These are phyloP conservation scores for Thielaviopsis punctulata DNA, from an alignment of 2,329 filamentous ascomycete species.

Conservation along the genomic window DNA sequence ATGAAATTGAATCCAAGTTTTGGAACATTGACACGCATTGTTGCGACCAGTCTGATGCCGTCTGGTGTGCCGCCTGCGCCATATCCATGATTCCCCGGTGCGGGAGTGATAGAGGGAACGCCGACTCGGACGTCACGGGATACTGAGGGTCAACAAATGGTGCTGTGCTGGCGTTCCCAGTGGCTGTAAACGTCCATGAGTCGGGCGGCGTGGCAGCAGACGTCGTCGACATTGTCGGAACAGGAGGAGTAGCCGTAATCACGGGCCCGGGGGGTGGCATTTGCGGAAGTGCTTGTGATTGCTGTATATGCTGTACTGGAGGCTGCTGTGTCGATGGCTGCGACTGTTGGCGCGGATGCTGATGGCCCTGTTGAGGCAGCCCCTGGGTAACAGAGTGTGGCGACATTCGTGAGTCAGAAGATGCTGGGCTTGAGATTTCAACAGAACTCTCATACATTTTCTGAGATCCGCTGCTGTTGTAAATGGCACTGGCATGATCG, in stretches of 20 bases:
- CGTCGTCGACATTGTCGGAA: neutral
- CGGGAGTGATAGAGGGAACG: slow-evolving; percentile 3
- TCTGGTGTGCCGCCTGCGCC: neutral
- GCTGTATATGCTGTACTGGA: neutral
- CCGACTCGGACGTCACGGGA: neutral
- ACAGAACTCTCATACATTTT: slow-evolving; percentile 2
- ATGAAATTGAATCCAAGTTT: neutral
- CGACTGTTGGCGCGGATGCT: neutral
- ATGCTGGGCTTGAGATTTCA: slow-evolving; percentile 9
- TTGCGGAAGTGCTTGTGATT: slow-evolving; percentile 3
- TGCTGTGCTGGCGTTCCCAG: neutral
- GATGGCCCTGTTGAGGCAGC: neutral
- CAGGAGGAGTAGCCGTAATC: neutral
- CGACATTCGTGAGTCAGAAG: slow-evolving; percentile 9
- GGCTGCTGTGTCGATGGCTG: neutral
- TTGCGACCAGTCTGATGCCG: neutral
- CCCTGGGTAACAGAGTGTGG: neutral
- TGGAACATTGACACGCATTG: slow-evolving; percentile 3
- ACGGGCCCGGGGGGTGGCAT: neutral
- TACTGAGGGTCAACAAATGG: slow-evolving; percentile 2
- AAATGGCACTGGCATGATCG: slow-evolving; percentile 1
- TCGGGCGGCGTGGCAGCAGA: slow-evolving; percentile 4
- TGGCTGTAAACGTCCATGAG: slow-evolving; percentile 2
- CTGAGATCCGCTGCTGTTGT: slow-evolving; percentile 5
- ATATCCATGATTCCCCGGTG: slow-evolving; percentile 4